A percentile compares a stretch with the other conserved stretches of the same genome.
phyloP scores from a whole-genome alignment of 2,329 filamentous ascomycete genomes.

The Cytospora schulzeri region DNA sequence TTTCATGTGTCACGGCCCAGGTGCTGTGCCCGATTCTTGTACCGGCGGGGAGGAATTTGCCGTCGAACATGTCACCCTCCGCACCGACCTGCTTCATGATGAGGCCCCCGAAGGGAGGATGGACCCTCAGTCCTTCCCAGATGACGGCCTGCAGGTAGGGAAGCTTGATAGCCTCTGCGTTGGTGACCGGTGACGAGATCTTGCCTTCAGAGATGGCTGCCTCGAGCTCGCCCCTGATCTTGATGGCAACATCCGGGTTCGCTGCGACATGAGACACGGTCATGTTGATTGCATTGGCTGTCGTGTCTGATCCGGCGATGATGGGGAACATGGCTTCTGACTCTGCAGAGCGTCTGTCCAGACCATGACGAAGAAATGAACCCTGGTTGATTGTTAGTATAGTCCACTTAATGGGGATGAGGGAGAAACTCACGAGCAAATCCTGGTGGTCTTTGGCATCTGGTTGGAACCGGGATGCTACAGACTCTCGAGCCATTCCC shows the following conservation, averaged over 20 bases:
- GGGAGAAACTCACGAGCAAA: conserved; percentile 8
- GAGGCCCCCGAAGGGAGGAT: conserved; percentile 27
- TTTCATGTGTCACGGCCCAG: conserved; percentile 27
- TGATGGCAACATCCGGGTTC: conserved; percentile 17
- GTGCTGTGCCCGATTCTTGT: conserved; percentile 29
- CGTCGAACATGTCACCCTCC: conserved; percentile 26
- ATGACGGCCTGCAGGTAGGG: conserved; percentile 32
- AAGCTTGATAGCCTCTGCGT: conserved; percentile 25
- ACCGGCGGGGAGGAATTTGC: conserved; percentile 27
- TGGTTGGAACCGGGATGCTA: conserved; percentile 9
- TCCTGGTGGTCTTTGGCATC: conserved; percentile 22
- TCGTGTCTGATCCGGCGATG: conserved; percentile 31
- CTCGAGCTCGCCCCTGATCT: conserved; percentile 27
- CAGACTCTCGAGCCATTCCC: conserved; percentile 24
- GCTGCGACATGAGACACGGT: conserved; percentile 26
- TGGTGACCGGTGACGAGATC: conserved; percentile 19
- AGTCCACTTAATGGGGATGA: not conserved
- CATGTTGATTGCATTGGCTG: conserved; percentile 29
- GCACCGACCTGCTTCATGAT: conserved; percentile 27
- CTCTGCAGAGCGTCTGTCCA: conserved; percentile 19
- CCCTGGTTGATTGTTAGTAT: conserved; percentile 8
- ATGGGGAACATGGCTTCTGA: conserved; percentile 30
- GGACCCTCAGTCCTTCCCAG: conserved; percentile 31
- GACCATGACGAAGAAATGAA: conserved; percentile 20
- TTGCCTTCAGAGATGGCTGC: conserved; percentile 12